phyloP scores from a whole-genome alignment of 805 yeast genomes.

The Danielozyma ontarioensis region DNA sequence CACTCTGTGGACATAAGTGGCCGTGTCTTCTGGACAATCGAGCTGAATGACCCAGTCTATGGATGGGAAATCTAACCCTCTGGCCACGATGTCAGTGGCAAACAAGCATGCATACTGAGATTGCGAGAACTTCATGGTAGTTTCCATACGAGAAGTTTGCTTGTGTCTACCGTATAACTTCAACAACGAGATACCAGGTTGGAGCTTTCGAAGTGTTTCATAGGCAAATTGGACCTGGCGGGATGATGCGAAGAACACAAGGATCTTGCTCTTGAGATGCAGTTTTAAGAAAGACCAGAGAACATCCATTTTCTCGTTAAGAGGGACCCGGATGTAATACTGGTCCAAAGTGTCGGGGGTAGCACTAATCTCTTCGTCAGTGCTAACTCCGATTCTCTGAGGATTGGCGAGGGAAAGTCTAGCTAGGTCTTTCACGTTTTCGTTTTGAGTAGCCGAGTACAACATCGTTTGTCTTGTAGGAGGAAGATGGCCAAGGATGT shows the following conservation, averaged over 20 bases:
- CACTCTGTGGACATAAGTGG: constrained; percentile 86
- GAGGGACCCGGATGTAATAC: constrained; percentile 63
- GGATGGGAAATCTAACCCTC: constrained; percentile 90
- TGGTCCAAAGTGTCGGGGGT: constrained; percentile 88
- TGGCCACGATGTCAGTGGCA: constrained; percentile 88
- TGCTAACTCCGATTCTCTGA: constrained; percentile 34
- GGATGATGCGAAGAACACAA: constrained; percentile 82
- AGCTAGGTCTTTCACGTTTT: constrained; percentile 76
- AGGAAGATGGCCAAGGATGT: constrained; percentile 72
- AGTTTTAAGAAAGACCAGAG: constrained; percentile 83
- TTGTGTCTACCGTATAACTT: constrained; percentile 87
- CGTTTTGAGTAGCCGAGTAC: constrained; percentile 88
- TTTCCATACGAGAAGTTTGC: constrained; percentile 83
- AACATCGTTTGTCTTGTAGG: constrained; percentile 76
- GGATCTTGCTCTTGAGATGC: constrained; percentile 72
- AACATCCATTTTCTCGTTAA: constrained; percentile 79
- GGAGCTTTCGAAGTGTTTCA: constrained; percentile 79
- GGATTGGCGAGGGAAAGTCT: constrained; percentile 68
- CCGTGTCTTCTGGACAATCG: constrained; percentile 87
- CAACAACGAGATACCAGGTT: constrained; percentile 86
- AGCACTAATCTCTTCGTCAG: constrained; percentile 47
- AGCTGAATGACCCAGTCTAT: constrained; percentile 93
- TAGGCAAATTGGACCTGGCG: constrained; percentile 89
- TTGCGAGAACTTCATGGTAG: constrained; percentile 69
- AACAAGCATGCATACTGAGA: constrained; percentile 77